Percentiles rank a stretch among this genome's conserved stretches.
phyloP scores from a whole-genome alignment of 2,329 filamentous ascomycete species.

The Cladosporium oxysporum region DNA sequence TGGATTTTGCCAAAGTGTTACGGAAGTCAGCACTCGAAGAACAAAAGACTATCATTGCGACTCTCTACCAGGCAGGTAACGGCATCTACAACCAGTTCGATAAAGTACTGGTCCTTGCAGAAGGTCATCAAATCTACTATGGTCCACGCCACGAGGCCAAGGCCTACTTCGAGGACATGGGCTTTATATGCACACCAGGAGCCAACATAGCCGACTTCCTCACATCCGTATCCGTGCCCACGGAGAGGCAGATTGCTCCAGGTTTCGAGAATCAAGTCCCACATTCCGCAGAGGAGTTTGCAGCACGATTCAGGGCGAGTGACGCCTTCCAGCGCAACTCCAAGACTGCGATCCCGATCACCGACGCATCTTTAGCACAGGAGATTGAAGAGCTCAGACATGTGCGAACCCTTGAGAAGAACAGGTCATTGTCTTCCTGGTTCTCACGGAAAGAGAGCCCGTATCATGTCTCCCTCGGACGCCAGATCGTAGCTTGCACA shows the following conservation, averaged over 20 bases:
- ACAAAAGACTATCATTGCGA: conserved; percentile 62
- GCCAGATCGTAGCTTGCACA: conserved; percentile 63
- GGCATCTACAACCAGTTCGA: conserved; percentile 70
- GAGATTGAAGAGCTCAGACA: conserved; percentile 57
- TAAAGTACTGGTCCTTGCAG: conserved; percentile 68
- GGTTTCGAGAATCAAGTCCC: conserved; percentile 49
- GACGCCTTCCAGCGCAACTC: conserved; percentile 45
- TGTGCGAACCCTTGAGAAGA: conserved; percentile 46
- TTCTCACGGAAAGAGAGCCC: conserved; percentile 45
- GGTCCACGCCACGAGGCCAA: conserved; percentile 60
- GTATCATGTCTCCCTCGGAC: conserved; percentile 74
- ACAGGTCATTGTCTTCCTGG: not conserved
- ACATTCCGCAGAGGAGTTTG: conserved; percentile 47
- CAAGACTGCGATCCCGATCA: conserved; percentile 30
- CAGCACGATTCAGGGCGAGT: conserved; percentile 55
- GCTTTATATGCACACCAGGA: conserved; percentile 63
- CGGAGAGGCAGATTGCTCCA: conserved; percentile 47
- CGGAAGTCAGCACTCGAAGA: conserved; percentile 64
- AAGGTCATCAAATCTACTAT: conserved; percentile 67
- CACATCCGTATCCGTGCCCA: conserved; percentile 63
- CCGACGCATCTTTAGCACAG: conserved; percentile 54
- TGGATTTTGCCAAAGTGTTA: conserved; percentile 55
- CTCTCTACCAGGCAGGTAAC: conserved; percentile 70
- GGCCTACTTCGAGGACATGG: conserved; percentile 65
- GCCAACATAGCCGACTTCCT: conserved; percentile 67